Evolutionary conservation across 1,284 basidiomycete genomes (phyloP), one percentile per base, ranked within the genome.

Genomic region (Ganoderma resinaceum): DNA sequence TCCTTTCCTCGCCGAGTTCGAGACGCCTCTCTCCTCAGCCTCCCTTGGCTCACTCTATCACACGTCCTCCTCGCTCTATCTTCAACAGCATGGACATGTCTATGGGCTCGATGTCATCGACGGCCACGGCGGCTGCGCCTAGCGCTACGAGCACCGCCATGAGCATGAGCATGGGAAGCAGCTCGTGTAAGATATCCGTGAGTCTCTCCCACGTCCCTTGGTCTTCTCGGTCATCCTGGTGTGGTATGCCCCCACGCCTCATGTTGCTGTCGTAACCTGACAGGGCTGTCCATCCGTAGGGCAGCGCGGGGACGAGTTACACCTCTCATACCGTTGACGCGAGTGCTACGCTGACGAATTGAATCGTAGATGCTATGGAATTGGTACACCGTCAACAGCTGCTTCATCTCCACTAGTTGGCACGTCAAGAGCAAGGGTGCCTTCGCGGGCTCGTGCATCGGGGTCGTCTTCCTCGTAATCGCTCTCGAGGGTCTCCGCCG

Each of bases 401-500:
- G 66, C 52, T 67, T 67, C 57, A 52, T 67, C 61, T 55, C 66
- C 1, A 11, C 42, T 12, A 63, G 55, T 16, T 67, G 66, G 66
- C 66, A 67, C 29, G 57, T 67, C 57, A 52, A 31, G 31, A 63
- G 61, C 55, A 52, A 53, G 7, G 66, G 61, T 20, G 37, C n/a
- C 29, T 67, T 67, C 62, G 66, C 66, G 2, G 66, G 66, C 37
- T 63, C 61, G 43, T 67, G 66, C 57, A 63, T 67, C 61, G 66
- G 66, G 23, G 66, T 63, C 61, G 49, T 67, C 16, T 23, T 67
- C 18, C 61, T 67, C 57, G 66, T 67, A 26, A 52, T 67, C 33
- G 14, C n/a, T 2, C 61, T 67, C 43, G 66, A 67, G 62, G 43
- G 59, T 26, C 61, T 63, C 35, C 66, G 66, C 61, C 66, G 66